These are phyloP conservation scores for Medicago truncatula DNA, from an alignment of 306 rosid genomes.

Conservation along the genomic window MtrunA17r5.0-ANR NC_053046.1:10067001-10067500, in stretches of 20 bases:
- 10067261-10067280: neutral
- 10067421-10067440: conserved; percentile 79
- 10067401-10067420: conserved; percentile 79
- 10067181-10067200: conserved; percentile 92
- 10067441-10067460: conserved; percentile 89
- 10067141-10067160: conserved; percentile 91
- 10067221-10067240: neutral
- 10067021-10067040: conserved; percentile 80
- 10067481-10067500: conserved; percentile 96
- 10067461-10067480: conserved; percentile 87
- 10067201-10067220: conserved; percentile 70
- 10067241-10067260: neutral
- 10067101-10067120: conserved; percentile 91
- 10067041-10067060: conserved; percentile 65
- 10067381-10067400: conserved; percentile 80
- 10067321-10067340: conserved; percentile 93
- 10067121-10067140: conserved; percentile 99
- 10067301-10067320: conserved; percentile 57
- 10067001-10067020: neutral
- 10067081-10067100: conserved; percentile 75
- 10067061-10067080: conserved; percentile 75
- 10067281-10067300: neutral
- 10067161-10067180: conserved; percentile 66
- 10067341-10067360: conserved; percentile 94
- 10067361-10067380: conserved; percentile 93